Percentiles rank a stretch among this genome's conserved stretches.
phyloP scores from a whole-genome alignment of 331 rosid species.

The Erythrophleum ivorense region DNA sequence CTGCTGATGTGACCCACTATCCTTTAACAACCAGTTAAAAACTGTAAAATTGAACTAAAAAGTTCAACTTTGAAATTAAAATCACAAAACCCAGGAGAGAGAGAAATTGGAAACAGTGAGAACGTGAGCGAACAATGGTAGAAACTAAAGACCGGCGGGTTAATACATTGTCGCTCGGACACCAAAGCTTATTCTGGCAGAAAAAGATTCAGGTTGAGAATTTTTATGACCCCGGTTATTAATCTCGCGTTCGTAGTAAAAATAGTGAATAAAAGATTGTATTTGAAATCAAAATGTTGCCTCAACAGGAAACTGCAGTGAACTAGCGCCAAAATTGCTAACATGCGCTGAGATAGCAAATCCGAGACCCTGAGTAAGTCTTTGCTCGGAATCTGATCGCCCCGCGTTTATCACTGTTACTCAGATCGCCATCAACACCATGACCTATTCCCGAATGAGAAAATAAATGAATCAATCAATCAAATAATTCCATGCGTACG shows the following conservation, averaged over 20 bases:
- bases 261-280: neutral
- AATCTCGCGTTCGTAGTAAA: neutral
- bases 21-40: conserved; percentile 63
- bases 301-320: neutral
- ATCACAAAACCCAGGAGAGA: conserved; percentile 14
- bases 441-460: neutral
- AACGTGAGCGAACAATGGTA: conserved; percentile 25
- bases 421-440: neutral
- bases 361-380: too few relatives aligned
- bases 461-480: neutral
- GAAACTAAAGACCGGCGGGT: conserved; percentile 44
- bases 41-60: conserved; percentile 37
- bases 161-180: conserved; percentile 40
- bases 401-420: neutral
- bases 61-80: conserved; percentile 33
- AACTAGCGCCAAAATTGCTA: conserved; percentile 19
- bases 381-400: neutral
- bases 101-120: neutral
- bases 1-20: conserved; percentile 93
- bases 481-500: neutral
- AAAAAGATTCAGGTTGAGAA: conserved; percentile 37
- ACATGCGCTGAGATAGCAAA: neutral
- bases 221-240: neutral
- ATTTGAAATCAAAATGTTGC: conserved; percentile 30
- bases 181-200: conserved; percentile 38